Conservation (phyloP, 805 yeast species). For the Saccharomycopsis fermentans region DNA sequence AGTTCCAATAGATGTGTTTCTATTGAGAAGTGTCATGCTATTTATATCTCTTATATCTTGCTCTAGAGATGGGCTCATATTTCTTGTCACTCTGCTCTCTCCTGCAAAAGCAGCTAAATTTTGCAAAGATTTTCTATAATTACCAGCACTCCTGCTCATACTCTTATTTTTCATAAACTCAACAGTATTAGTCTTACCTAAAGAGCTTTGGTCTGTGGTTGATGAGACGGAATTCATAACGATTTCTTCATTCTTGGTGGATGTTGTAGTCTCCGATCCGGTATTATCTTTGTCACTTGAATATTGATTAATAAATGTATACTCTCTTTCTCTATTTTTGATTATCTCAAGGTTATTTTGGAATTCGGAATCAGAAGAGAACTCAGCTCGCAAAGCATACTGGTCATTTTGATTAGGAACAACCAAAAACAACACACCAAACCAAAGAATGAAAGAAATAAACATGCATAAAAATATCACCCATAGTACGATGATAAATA, state of each 20-base stretch:
- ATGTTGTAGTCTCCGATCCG: neutral
- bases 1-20: neutral
- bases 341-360: neutral
- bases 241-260: neutral
- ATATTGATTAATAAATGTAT: neutral
- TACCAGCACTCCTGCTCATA: neutral
- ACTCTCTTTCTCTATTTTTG: conserved; percentile 2
- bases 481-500: conserved; percentile 37
- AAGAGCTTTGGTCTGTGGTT: neutral
- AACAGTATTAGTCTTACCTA: neutral
- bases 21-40: neutral
- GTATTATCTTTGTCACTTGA: neutral
- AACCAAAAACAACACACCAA: conserved; percentile 44
- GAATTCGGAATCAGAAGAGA: neutral
- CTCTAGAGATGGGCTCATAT: neutral
- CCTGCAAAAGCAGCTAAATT: conserved; percentile 7
- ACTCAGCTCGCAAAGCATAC: conserved; percentile 7
- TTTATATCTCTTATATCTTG: neutral
- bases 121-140: conserved; percentile 11
- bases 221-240: neutral
- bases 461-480: conserved; percentile 22
- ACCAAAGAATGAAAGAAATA: conserved; percentile 26
- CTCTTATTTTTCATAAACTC: neutral
- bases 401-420: conserved; percentile 26
- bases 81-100: neutral